Percentiles rank a stretch among this genome's conserved stretches.
These are phyloP conservation scores for Plasmodium billcollinsi DNA, from an alignment of 169 alveolate genomes.

Conservation along the genomic window DNA sequence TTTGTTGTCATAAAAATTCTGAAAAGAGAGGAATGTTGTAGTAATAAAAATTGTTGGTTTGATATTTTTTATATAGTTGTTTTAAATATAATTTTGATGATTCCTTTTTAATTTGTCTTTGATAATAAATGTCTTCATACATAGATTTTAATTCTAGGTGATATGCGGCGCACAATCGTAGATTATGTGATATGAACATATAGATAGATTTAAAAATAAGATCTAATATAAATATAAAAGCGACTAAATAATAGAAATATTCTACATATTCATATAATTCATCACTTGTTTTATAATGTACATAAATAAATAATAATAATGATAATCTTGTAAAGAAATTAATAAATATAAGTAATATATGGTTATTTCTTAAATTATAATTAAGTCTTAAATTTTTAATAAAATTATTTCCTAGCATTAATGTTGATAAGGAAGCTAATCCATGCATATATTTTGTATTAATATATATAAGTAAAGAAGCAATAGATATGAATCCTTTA, in stretches of 20 bases:
- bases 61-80: constrained; percentile 36
- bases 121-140: constrained; percentile 45
- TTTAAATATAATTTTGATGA: background rate
- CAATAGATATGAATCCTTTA: constrained; percentile 67
- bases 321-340: constrained; percentile 27
- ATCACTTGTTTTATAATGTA: constrained; percentile 20
- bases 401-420: constrained; percentile 65
- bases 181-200: constrained; percentile 38
- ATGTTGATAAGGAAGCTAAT: constrained; percentile 29
- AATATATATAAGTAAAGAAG: constrained; percentile 47
- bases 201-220: constrained; percentile 25
- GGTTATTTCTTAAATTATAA: constrained; percentile 50
- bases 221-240: constrained; percentile 15
- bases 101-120: background rate
- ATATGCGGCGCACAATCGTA: constrained; percentile 9
- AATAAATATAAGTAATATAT: constrained; percentile 16
- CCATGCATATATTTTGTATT: constrained; percentile 74
- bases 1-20: background rate
- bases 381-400: constrained; percentile 49
- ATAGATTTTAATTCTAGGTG: constrained; percentile 47
- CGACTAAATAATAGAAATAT: constrained; percentile 15
- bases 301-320: constrained; percentile 31
- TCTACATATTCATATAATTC: constrained; percentile 1
- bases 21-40: constrained; percentile 58
- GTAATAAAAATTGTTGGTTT: constrained; percentile 37